A percentile compares a stretch with the other conserved stretches of the same genome.
Conservation (phyloP, 164 flowering plant genomes). For the Liquidambar formosana region DNA sequence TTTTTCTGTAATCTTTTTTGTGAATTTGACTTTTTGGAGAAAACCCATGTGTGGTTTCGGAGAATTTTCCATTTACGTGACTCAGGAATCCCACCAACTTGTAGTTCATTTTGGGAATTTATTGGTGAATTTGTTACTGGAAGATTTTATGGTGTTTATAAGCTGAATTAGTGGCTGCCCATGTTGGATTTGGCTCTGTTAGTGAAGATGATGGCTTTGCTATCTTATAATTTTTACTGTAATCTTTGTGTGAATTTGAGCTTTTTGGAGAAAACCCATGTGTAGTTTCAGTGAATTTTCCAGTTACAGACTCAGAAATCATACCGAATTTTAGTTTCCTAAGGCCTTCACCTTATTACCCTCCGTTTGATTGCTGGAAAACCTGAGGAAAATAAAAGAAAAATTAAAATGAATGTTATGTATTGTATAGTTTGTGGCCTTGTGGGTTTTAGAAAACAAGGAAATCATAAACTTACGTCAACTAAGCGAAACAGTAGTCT, state of each 20-base stretch:
- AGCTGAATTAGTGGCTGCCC: not conserved
- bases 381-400: not conserved
- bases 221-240: not conserved
- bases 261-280: constrained; percentile 1
- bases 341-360: not conserved
- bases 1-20: not conserved
- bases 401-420: not conserved
- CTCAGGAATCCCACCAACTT: not conserved
- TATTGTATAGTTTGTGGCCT: not conserved
- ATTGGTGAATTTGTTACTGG: not conserved
- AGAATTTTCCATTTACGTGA: not conserved
- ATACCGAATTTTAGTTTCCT: not conserved
- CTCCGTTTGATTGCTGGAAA: not conserved
- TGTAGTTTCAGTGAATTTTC: not conserved
- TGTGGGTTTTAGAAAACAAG: no score
- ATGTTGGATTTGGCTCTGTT: not conserved
- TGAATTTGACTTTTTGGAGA: not conserved
- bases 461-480: no score
- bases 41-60: constrained; percentile 1
- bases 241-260: not conserved
- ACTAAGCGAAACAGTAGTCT: no score
- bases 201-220: not conserved
- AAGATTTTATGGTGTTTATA: not conserved
- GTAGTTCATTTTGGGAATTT: no score
- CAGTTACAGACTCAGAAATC: not conserved